Percentiles rank a stretch among this genome's conserved stretches.
phyloP scores from a whole-genome alignment of 73 alveolate species.

The Tetrahymena thermophila region DNA sequence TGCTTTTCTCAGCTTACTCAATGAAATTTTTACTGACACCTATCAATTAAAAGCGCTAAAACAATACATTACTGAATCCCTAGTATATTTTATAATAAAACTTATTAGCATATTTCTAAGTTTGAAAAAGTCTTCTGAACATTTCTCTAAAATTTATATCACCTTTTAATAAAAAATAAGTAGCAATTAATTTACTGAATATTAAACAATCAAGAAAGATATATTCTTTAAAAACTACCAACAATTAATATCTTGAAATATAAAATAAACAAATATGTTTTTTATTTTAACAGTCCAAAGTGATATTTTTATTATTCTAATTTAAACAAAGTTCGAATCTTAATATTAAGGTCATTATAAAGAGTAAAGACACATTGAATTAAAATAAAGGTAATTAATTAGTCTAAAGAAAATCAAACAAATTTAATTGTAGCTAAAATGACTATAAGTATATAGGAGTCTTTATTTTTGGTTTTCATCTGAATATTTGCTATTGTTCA shows the following conservation, averaged over 20 bases:
- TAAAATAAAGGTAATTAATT: too few species aligned
- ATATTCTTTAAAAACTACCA: neutral
- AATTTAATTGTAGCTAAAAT: too few species aligned
- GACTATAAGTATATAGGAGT: too few species aligned
- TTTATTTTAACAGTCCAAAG: too few species aligned
- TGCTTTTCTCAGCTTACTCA: neutral
- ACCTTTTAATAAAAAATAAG: neutral
- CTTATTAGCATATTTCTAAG: neutral
- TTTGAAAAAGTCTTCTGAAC: neutral
- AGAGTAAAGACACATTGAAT: too few species aligned
- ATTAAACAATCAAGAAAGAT: neutral
- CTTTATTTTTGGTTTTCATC: too few species aligned
- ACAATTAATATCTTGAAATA: neutral
- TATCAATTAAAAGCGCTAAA: neutral
- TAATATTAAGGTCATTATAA: too few species aligned
- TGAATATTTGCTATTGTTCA: too few species aligned
- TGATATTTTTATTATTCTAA: too few species aligned
- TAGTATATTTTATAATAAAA: neutral
- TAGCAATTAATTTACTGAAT: neutral
- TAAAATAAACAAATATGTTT: too few species aligned
- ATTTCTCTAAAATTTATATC: neutral
- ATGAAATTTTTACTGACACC: neutral
- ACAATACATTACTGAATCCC: neutral
- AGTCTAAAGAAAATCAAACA: too few species aligned
- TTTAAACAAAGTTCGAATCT: too few species aligned